Conservation (phyloP, 257 asterid genomes). For the Solanum tarijense region DNA sequence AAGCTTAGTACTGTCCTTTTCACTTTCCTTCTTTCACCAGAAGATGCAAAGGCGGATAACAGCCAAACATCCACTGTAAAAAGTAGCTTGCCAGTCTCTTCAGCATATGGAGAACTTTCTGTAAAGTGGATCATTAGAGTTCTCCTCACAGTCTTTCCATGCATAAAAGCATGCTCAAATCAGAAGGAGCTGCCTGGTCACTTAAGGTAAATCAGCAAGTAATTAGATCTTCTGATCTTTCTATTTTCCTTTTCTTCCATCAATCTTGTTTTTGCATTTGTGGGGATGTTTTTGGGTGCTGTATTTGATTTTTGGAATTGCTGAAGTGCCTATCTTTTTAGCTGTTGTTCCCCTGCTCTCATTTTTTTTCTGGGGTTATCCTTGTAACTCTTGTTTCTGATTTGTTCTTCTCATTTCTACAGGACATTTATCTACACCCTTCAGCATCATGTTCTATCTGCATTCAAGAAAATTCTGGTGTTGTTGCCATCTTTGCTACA, state of each 20-base stretch:
- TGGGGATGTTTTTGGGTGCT: constrained; percentile 4
- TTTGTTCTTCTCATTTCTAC: constrained; percentile 17
- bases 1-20: constrained; percentile 63
- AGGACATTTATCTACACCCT: constrained; percentile 70
- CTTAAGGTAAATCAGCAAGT: constrained; percentile 49
- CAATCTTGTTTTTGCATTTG: neutral
- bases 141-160: constrained; percentile 81
- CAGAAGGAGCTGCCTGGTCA: constrained; percentile 66
- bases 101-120: constrained; percentile 81
- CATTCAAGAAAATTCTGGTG: constrained; percentile 62
- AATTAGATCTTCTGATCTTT: constrained; percentile 3
- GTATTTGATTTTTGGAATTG: constrained; percentile 3
- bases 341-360: neutral
- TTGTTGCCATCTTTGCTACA: constrained; percentile 58
- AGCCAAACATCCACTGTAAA: constrained; percentile 36
- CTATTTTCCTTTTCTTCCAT: neutral
- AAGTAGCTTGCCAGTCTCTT: constrained; percentile 47
- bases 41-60: constrained; percentile 25
- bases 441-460: constrained; percentile 63
- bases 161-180: constrained; percentile 89
- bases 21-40: constrained; percentile 62
- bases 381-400: neutral
- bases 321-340: neutral
- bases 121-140: constrained; percentile 90
- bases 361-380: neutral